Evolutionary conservation across 192 early-diverging fungal genomes (phyloP).

Genomic region (Gigaspora rosea): DNA sequence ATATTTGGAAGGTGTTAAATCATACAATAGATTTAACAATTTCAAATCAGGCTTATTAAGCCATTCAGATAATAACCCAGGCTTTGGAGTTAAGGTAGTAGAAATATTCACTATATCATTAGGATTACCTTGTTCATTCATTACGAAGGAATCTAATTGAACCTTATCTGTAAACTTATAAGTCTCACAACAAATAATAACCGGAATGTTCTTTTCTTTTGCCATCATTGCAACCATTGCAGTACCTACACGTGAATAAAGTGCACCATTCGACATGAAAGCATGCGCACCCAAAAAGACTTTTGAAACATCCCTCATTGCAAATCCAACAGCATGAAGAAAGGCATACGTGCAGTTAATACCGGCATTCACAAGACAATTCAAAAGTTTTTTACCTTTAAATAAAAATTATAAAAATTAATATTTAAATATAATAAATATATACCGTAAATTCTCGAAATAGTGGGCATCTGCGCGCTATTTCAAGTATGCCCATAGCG

Average conservation of each 20-base stretch:
- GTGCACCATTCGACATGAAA: slow-evolving; percentile 88
- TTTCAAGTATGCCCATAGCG: no score
- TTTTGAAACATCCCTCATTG: slow-evolving; percentile 87
- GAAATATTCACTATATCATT: slow-evolving; percentile 74
- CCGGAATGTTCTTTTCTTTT: slow-evolving; percentile 83
- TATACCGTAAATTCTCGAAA: no score
- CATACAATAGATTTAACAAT: slow-evolving; percentile 89
- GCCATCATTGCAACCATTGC: slow-evolving; percentile 92
- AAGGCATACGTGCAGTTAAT: slow-evolving; percentile 74
- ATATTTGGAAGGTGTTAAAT: slow-evolving; percentile 93
- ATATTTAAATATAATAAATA: not conserved
- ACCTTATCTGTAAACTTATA: slow-evolving; percentile 95
- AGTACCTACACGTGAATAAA: slow-evolving; percentile 88
- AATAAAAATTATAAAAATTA: not conserved
- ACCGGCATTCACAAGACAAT: slow-evolving; percentile 59
- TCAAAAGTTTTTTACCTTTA: slow-evolving; percentile 66
- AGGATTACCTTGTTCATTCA: slow-evolving; percentile 91
- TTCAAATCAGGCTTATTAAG: slow-evolving; percentile 73
- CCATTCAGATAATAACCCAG: slow-evolving; percentile 62
- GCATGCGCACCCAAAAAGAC: slow-evolving; percentile 94
- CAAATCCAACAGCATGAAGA: slow-evolving; percentile 67
- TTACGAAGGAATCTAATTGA: slow-evolving; percentile 93
- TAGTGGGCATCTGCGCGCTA: no score
- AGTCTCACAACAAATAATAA: slow-evolving; percentile 92
- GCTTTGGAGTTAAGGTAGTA: slow-evolving; percentile 17